phyloP scores from a whole-genome alignment of 495 filamentous ascomycete species.

The Aspergillus ellipticus region DNA sequence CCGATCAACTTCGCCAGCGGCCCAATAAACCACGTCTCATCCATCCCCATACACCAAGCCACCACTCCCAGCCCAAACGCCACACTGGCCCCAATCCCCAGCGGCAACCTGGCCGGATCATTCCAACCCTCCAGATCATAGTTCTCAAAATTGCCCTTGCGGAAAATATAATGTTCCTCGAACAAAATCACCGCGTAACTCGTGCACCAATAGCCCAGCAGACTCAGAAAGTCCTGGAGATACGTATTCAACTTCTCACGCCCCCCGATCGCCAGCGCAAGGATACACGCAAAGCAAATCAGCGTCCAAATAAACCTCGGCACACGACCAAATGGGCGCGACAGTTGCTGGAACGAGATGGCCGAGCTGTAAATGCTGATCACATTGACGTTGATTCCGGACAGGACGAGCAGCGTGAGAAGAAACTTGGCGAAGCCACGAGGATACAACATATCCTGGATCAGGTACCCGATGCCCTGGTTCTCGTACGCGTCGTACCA shows the following conservation, averaged over 20 bases:
- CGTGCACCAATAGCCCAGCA: slow-evolving; percentile 54
- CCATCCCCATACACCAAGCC: slow-evolving; percentile 8
- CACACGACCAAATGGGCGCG: slow-evolving; percentile 1
- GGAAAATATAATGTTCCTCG: slow-evolving; percentile 53
- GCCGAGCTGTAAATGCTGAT: slow-evolving; percentile 9
- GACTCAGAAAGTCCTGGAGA: slow-evolving; percentile 44
- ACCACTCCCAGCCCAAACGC: neutral
- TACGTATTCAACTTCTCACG: slow-evolving; percentile 3
- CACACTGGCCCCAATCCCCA: neutral
- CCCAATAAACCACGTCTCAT: slow-evolving; percentile 31
- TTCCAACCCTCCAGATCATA: slow-evolving; percentile 9
- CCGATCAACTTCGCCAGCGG: slow-evolving; percentile 47
- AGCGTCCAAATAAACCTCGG: slow-evolving; percentile 3
- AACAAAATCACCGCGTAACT: slow-evolving; percentile 51
- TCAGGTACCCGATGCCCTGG: slow-evolving; percentile 5
- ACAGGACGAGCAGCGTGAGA: slow-evolving; percentile 4
- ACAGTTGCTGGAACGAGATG: slow-evolving; percentile 7
- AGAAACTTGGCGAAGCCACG: slow-evolving; percentile 8
- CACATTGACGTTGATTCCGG: slow-evolving; percentile 7
- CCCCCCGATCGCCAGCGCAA: neutral
- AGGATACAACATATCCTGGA: slow-evolving; percentile 7
- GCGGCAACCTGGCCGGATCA: slow-evolving; percentile 4
- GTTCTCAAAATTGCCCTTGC: slow-evolving; percentile 20
- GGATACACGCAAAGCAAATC: slow-evolving; percentile 5
- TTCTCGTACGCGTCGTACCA: slow-evolving; percentile 3